These are phyloP conservation scores for Russula vinacea DNA, from an alignment of 768 basidiomycete species.

Conservation along the genomic window DNA sequence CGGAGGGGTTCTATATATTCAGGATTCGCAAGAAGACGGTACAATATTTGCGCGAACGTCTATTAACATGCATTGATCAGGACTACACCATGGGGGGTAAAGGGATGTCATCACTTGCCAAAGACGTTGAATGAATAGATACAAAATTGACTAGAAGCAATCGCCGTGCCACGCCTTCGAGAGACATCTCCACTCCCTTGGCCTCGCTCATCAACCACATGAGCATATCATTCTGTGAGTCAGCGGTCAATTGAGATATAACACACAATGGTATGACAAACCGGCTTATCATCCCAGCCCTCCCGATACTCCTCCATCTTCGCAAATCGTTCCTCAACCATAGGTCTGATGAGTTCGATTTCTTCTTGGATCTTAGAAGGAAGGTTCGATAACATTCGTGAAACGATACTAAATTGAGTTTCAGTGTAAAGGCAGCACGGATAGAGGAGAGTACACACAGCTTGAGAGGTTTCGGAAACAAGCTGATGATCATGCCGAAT, in stretches of 20 bases:
- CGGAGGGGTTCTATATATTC: constrained; percentile 26
- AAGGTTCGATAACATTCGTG: not conserved
- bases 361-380: too few species aligned
- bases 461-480: constrained; percentile 44
- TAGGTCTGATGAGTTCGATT: too few species aligned
- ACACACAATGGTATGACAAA: too few species aligned
- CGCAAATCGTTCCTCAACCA: constrained; percentile 5
- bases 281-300: not conserved
- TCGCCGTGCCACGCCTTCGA: constrained; percentile 34
- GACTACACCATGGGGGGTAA: not conserved
- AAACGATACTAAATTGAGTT: not conserved
- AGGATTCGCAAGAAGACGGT: constrained; percentile 30
- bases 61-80: not conserved
- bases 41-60: constrained; percentile 25
- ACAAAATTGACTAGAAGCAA: constrained; percentile 42
- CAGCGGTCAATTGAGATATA: not conserved
- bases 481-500: constrained; percentile 36
- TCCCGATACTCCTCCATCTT: constrained; percentile 1
- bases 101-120: constrained; percentile 29
- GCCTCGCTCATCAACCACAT: too few species aligned
- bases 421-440: not conserved
- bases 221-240: constrained; percentile 31
- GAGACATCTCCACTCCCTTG: constrained; percentile 16
- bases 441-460: constrained; percentile 37
- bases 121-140: constrained; percentile 38